Base-by-base conservation (phyloP, 805 yeast genomes). In the Starmerella khaoyaiensis region DNA sequence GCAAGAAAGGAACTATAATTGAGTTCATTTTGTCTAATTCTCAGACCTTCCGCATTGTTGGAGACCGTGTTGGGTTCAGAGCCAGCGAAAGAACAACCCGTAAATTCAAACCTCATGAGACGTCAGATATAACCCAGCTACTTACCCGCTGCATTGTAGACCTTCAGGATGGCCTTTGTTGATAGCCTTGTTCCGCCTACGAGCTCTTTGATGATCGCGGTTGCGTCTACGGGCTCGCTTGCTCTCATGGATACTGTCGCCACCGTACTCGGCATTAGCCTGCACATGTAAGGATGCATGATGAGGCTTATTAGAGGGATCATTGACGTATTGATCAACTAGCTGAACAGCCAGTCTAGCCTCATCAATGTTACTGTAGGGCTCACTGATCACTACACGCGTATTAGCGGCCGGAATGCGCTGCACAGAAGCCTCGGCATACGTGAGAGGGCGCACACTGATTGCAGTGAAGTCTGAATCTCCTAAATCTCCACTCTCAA, bases 41-140 rank as follows among this genome's bases (percentile, higher is more conserved):
- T 4, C 64, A 64, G 1, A 58, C 61, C 17, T 47, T 75, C 12
- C 69, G 68, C 15, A 79, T 81, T 68, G 76, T 84, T 8, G 97
- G 97, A 1, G 77, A 83, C 29, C 63, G 96, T 41, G 69, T 86
- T 47, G 72, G 74, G 42, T 70, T 76, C 42, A 67, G 93, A 54
- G 67, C 86, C 28, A 72, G 72, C 8, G 96, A 86, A 49, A 65
- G 97, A 40, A 74, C 93, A 0, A 80, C 77, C 18, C 72, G 79
- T 50, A 83, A 86, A 61, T 83, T 83, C 64, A 86, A 86, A 60
- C 71, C 75, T 40, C 90, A 78, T 47, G 69, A 71, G 22, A 82
- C 80, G 25, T 78, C 71, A 41, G 79, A 75, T 52, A 50, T 73
- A 42, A 49, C 42, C n/a, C 37, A 35, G 8, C 33, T 47, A 31